phyloP scores from a whole-genome alignment of 2,329 filamentous ascomycete genomes.

The Claviceps quebecensis region DNA sequence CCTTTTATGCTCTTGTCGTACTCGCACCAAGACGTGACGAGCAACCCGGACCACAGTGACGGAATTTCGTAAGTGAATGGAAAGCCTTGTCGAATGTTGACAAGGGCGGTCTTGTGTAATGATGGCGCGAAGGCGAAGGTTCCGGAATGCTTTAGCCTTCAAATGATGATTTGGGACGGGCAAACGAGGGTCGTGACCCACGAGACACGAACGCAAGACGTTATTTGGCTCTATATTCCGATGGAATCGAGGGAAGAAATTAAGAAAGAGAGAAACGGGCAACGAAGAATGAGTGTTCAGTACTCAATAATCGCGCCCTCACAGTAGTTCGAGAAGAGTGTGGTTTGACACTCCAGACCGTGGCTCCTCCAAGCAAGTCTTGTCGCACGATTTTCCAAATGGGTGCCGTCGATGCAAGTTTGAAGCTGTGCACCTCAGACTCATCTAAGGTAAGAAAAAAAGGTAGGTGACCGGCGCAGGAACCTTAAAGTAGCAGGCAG shows the following conservation, averaged over 20 bases:
- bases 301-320: background rate
- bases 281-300: background rate
- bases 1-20: background rate
- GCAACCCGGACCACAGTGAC: background rate
- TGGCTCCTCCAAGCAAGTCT: background rate
- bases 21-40: background rate
- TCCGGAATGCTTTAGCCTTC: background rate
- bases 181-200: background rate
- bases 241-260: background rate
- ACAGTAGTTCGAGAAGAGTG: background rate
- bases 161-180: background rate
- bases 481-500: background rate
- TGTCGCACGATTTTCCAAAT: background rate
- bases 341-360: background rate
- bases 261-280: background rate
- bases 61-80: background rate
- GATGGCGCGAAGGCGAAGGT: background rate
- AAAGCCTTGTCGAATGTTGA: background rate
- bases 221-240: background rate
- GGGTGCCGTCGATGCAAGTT: background rate
- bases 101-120: background rate
- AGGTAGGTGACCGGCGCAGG: background rate
- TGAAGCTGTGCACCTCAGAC: background rate
- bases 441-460: background rate
- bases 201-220: background rate